These are phyloP conservation scores for Cryptosporidium sp. DNA, from an alignment of 169 alveolate genomes.

Conservation along the genomic window DNA sequence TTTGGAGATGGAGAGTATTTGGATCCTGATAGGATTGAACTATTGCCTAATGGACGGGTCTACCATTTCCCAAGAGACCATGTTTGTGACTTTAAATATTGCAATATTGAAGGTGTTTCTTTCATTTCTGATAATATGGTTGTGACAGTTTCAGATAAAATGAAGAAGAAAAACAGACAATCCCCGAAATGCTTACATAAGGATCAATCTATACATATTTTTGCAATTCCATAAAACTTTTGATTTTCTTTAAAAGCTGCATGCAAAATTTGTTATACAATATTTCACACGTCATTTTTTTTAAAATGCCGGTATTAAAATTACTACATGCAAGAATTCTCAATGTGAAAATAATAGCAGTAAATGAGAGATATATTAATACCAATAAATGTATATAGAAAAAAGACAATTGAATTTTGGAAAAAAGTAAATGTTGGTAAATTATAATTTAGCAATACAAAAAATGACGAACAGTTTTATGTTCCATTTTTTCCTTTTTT, in stretches of 20 bases:
- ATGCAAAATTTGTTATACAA: not conserved
- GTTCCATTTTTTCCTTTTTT: not conserved
- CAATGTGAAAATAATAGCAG: not conserved
- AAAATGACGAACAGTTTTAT: no score
- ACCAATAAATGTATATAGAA: not conserved
- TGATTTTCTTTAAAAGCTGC: not conserved
- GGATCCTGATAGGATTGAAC: constrained; percentile 39
- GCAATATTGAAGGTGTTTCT: constrained; percentile 73
- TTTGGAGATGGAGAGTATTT: constrained; percentile 72
- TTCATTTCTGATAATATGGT: constrained; percentile 67
- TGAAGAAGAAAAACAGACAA: constrained; percentile 68
- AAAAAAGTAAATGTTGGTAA: not conserved
- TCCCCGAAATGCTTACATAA: constrained; percentile 63
- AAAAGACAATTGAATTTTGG: not conserved
- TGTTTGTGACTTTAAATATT: constrained; percentile 64
- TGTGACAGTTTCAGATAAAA: constrained; percentile 66
- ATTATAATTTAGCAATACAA: no score
- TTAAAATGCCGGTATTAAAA: constrained; percentile 1
- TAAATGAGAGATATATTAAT: not conserved
- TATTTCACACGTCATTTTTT: not conserved
- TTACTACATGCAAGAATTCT: not conserved
- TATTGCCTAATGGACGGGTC: constrained; percentile 45
- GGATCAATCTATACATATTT: constrained; percentile 62
- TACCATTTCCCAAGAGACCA: constrained; percentile 64
- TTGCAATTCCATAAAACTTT: constrained; percentile 48